Conservation (phyloP, 2,329 filamentous ascomycete species). For the Lachnellula suecica region DNA sequence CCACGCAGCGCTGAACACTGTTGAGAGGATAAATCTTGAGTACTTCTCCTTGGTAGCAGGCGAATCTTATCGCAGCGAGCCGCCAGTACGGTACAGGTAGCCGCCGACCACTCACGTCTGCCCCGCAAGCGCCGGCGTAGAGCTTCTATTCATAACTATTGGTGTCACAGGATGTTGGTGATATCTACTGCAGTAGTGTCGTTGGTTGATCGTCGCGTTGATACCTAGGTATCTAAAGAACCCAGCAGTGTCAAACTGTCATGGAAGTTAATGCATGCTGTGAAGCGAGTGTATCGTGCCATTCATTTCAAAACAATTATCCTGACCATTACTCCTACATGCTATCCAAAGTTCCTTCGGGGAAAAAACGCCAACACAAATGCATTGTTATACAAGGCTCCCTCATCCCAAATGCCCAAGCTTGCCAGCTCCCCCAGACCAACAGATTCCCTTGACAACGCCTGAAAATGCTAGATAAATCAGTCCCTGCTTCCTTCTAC, state of each 20-base stretch:
- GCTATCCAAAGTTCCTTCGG: not conserved
- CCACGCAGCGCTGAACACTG: too few relatives aligned
- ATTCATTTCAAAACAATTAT: not conserved
- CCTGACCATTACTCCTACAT: constrained; percentile 8
- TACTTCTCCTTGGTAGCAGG: not conserved
- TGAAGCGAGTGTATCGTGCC: too few relatives aligned
- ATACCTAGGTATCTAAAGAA: too few relatives aligned
- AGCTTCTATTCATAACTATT: not conserved
- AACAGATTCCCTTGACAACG: not conserved
- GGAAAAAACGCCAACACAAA: constrained; percentile 9
- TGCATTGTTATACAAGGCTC: constrained; percentile 5
- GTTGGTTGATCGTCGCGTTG: too few relatives aligned
- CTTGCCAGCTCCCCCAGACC: not conserved
- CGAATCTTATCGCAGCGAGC: not conserved
- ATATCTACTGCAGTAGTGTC: too few relatives aligned
- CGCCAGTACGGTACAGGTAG: not conserved
- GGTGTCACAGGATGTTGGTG: too few relatives aligned
- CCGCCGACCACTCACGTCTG: not conserved
- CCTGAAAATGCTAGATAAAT: not conserved
- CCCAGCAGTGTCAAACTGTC: too few relatives aligned
- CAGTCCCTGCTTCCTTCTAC: not conserved
- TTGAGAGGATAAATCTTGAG: too few relatives aligned
- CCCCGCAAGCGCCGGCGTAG: not conserved
- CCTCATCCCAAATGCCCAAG: not conserved
- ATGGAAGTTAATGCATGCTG: too few relatives aligned